Base-by-base conservation (phyloP, 2,329 filamentous ascomycete species). In the Massarina eburnea region DNA sequence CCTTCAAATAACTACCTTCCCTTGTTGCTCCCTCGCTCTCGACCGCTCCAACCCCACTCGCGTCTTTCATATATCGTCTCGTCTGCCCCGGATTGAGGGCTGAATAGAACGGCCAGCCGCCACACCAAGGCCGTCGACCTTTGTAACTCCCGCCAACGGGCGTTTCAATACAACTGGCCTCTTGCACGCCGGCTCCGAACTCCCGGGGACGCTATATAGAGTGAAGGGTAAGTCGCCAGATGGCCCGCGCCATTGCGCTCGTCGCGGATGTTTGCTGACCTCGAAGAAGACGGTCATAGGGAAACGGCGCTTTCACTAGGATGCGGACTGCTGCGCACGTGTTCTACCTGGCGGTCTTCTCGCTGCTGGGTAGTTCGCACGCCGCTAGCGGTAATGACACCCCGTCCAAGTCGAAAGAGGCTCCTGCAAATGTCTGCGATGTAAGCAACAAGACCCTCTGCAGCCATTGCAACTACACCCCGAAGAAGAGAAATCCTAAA, bases 271-370 rank as follows among this genome's bases (percentile, higher is more conserved):
- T 67, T 62, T 55, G 60, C 68, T 71, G 61, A 71, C 55, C 45
- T 48, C 53, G 41, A 51, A 55, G 48, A 52, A 26, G 20, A 52
- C 51, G 54, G 43, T 34, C 53, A 46, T 49, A 58, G 49, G 50
- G 52, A 39, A 21, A 18, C 24, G n/a, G 32, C 38, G 21, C 30
- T 44, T 42, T 17, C 19, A 32, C 44, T 27, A 61, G 50, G 30
- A 83, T 83, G 80, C 77, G 74, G 57, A 68, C 75, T 45, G 77
- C 79, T 43, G 73, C 77, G 46, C 75, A 75, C 53, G 64, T 78
- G 33, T 84, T 85, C 69, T 85, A 81, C 66, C 73, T 85, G 45
- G 82, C 82, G 44, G 73, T 83, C 52, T 84, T 85, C 62, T 73
- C 80, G 55, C 73, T 85, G 58, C 73, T 83, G 50, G 71, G 73